Conservation (phyloP, 352 stramenopile genomes). For the Phytopythium boreale region DNA sequence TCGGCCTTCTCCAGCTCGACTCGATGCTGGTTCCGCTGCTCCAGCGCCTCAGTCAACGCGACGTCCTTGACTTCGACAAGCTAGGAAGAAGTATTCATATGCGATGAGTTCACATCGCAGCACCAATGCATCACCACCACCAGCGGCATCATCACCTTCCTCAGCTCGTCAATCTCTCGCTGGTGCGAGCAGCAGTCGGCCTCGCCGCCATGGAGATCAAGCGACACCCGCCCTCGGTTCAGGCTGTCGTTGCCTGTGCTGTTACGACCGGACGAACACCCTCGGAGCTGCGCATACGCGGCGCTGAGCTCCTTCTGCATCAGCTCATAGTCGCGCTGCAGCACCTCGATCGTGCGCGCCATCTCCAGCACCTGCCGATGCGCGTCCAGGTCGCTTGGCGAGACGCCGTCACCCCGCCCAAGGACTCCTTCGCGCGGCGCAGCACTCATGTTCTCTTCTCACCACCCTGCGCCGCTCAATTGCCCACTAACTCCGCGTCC, state of each 20-base stretch:
- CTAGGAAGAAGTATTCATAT: conserved; percentile 1
- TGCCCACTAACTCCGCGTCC: neutral
- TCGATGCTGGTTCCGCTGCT: conserved; percentile 56
- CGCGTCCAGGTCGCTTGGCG: conserved; percentile 31
- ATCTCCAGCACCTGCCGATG: conserved; percentile 67
- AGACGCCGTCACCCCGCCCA: conserved; percentile 1
- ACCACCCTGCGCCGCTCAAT: neutral
- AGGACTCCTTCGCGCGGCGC: neutral
- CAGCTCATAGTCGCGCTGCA: conserved; percentile 55
- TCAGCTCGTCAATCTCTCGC: conserved; percentile 7
- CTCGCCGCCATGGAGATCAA: neutral
- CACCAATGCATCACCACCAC: neutral
- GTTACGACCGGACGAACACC: conserved; percentile 8
- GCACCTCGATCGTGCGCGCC: conserved; percentile 55
- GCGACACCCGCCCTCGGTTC: neutral
- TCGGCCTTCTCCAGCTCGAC: conserved; percentile 45
- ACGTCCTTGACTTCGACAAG: conserved; percentile 52
- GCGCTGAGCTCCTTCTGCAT: conserved; percentile 48
- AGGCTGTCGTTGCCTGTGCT: neutral
- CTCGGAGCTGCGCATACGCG: conserved; percentile 55
- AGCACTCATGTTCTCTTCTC: neutral
- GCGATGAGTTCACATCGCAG: neutral
- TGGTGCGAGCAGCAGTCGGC: conserved; percentile 2
- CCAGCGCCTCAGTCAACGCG: conserved; percentile 47
- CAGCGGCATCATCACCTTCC: neutral